Evolutionary conservation across 2,329 filamentous ascomycete species (phyloP).

Genomic region (Xylaria sp.): DNA sequence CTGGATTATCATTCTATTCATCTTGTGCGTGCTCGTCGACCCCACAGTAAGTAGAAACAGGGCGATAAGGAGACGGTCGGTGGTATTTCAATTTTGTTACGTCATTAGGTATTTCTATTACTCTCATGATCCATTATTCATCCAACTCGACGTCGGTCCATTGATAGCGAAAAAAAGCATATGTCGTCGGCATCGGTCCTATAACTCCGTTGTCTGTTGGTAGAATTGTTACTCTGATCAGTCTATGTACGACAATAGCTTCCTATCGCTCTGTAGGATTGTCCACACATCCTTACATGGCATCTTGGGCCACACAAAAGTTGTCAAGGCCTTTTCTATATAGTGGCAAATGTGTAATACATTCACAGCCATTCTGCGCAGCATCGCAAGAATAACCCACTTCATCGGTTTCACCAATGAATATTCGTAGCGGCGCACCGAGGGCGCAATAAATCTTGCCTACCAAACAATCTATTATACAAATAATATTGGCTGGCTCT

Average conservation of each 20-base stretch:
- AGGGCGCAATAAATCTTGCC: background rate
- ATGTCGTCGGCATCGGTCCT: background rate
- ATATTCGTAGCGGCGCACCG: background rate
- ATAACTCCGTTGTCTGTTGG: background rate
- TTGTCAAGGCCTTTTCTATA: background rate
- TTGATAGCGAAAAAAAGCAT: background rate
- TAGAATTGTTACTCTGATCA: background rate
- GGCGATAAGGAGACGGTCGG: background rate
- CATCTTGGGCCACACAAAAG: background rate
- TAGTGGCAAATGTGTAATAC: background rate
- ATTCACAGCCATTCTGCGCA: background rate
- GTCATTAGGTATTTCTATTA: background rate
- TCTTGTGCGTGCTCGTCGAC: constrained; percentile 17
- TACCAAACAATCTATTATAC: background rate
- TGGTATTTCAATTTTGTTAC: background rate
- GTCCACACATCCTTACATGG: too few species aligned
- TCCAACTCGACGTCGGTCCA: background rate
- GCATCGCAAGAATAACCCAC: background rate
- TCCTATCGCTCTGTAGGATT: too few species aligned
- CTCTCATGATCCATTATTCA: background rate
- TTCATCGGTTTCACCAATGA: background rate
- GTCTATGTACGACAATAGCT: background rate
- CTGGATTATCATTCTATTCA: constrained; percentile 6
- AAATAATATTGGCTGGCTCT: background rate
- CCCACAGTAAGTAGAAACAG: constrained; percentile 14